phyloP scores from a whole-genome alignment of 306 rosid genomes.

The Rosa lucieae region DNA sequence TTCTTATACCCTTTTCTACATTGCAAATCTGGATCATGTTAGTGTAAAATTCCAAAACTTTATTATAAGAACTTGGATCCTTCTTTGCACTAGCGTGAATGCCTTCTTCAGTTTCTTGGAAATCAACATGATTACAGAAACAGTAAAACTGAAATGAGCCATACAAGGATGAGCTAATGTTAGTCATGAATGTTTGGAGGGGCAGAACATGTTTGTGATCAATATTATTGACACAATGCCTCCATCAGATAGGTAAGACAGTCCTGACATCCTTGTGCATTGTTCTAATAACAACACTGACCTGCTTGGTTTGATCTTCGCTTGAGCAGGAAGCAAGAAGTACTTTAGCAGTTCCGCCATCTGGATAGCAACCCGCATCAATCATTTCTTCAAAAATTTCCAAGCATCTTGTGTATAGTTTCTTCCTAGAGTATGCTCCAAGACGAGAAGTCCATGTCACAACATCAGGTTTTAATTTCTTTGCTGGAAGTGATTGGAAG shows the following conservation, averaged over 20 bases:
- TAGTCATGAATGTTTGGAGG: not conserved
- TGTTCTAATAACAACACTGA: slow-evolving; percentile 70
- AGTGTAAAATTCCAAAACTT: not conserved
- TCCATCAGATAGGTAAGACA: slow-evolving; percentile 46
- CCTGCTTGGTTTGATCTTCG: slow-evolving; percentile 75
- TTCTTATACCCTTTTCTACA: not conserved
- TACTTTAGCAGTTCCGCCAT: slow-evolving; percentile 86
- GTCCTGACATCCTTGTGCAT: slow-evolving; percentile 70
- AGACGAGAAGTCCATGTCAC: slow-evolving; percentile 93
- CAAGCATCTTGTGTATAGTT: slow-evolving; percentile 67
- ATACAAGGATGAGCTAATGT: not conserved
- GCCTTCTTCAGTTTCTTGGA: not conserved
- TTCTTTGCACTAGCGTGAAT: not conserved
- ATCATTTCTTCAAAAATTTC: slow-evolving; percentile 92
- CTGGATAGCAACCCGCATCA: slow-evolving; percentile 89
- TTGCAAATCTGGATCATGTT: not conserved
- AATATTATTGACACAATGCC: not conserved
- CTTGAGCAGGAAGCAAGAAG: slow-evolving; percentile 78
- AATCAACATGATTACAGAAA: not conserved
- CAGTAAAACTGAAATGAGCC: not conserved
- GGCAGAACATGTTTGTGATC: not conserved
- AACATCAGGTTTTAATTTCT: slow-evolving; percentile 77
- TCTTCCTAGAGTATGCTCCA: slow-evolving; percentile 89
- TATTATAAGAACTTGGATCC: not conserved
- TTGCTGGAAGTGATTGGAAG: slow-evolving; percentile 45